phyloP scores from a whole-genome alignment of 805 yeast genomes.

The Suhomyces tanzawaensis region DNA sequence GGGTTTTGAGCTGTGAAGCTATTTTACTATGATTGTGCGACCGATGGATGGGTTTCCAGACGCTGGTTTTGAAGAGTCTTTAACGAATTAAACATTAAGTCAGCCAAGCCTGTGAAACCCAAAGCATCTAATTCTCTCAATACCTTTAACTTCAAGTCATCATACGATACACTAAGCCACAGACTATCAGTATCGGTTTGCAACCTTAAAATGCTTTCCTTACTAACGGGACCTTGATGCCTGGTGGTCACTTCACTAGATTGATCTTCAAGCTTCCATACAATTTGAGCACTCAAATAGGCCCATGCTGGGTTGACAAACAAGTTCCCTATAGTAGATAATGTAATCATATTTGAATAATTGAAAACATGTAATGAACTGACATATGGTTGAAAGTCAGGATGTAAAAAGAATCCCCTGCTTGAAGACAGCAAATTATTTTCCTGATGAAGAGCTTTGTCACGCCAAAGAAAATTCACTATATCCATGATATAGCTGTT shows the following conservation, averaged over 20 bases:
- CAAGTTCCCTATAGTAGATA: conserved; percentile 37
- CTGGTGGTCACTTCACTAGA: conserved; percentile 29
- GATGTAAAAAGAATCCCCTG: conserved; percentile 39
- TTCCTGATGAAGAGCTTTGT: conserved; percentile 45
- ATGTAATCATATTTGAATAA: conserved; percentile 27
- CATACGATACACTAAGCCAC: conserved; percentile 43
- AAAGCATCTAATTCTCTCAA: conserved; percentile 38
- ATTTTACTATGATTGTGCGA: too few relatives aligned
- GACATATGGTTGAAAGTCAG: conserved; percentile 29
- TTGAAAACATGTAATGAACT: conserved; percentile 29
- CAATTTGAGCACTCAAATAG: conserved; percentile 39
- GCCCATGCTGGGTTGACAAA: conserved; percentile 54
- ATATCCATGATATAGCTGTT: conserved; percentile 55
- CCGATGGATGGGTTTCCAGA: too few relatives aligned
- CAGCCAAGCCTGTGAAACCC: conserved; percentile 50
- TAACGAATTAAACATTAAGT: conserved; percentile 52
- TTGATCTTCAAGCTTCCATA: conserved; percentile 48
- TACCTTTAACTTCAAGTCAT: conserved; percentile 45
- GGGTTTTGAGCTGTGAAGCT: too few relatives aligned
- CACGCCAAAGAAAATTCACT: conserved; percentile 56
- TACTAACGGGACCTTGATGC: conserved; percentile 55
- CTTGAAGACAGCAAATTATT: conserved; percentile 23
- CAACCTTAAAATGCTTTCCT: conserved; percentile 36
- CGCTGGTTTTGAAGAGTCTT: conserved; percentile 42
- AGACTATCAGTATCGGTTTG: conserved; percentile 20